Percentiles rank a stretch among this genome's conserved stretches.
phyloP scores from a whole-genome alignment of 345 rosid genomes.

The Acer saccharum region DNA sequence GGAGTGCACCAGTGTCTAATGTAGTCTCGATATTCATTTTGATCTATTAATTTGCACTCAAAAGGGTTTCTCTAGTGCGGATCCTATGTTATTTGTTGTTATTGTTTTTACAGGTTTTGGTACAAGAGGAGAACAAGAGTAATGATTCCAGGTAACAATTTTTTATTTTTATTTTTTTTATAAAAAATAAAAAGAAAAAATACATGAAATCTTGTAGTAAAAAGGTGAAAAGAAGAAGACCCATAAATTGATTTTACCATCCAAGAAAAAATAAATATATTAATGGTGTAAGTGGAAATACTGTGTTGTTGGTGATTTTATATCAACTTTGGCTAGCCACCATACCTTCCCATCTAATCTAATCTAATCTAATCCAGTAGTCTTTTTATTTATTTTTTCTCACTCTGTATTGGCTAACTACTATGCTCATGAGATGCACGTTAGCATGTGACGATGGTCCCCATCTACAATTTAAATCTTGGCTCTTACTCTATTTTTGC shows the following conservation, averaged over 20 bases:
- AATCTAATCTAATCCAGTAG: constrained; percentile 20
- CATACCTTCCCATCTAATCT: constrained; percentile 54
- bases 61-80: constrained; percentile 8
- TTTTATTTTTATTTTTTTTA: too few species aligned
- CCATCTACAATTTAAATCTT: constrained; percentile 33
- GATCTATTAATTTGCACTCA: constrained; percentile 35
- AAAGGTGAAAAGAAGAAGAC: constrained; percentile 35
- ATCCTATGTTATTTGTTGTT: constrained; percentile 23
- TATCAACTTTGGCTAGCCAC: constrained; percentile 59
- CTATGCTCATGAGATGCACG: constrained; percentile 68
- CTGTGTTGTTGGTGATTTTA: constrained; percentile 44
- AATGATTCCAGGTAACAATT: constrained; percentile 54
- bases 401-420: constrained; percentile 33
- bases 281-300: constrained; percentile 43
- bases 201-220: constrained; percentile 38
- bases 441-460: constrained; percentile 87
- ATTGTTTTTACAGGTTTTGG: constrained; percentile 28
- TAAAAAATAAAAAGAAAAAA: constrained; percentile 17
- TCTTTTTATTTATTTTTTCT: constrained; percentile 1
- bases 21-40: constrained; percentile 17
- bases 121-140: constrained; percentile 25
- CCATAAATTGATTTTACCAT: constrained; percentile 34
- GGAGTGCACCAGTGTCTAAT: constrained; percentile 44
- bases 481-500: constrained; percentile 37
- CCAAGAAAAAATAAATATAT: constrained; percentile 15